Percentiles rank a stretch among this genome's conserved stretches.
These are phyloP conservation scores for Corymbia calophylla DNA, from an alignment of 441 rosid species.

Conservation along the genomic window DNA sequence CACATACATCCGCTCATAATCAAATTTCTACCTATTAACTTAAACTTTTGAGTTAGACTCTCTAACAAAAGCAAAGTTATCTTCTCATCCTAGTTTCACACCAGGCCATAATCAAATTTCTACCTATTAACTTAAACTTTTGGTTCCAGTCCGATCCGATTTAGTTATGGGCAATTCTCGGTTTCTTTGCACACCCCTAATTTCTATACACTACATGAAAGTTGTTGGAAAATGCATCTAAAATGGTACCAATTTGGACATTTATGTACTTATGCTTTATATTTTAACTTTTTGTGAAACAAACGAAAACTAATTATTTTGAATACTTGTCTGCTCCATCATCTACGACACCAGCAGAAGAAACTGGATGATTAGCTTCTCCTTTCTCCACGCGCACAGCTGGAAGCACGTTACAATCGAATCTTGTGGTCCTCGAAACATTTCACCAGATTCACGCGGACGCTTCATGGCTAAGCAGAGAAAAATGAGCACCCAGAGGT, in stretches of 20 bases:
- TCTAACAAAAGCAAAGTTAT: no score
- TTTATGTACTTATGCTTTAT: neutral
- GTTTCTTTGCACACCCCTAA: no score
- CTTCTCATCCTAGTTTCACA: neutral
- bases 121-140: no score
- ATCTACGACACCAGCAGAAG: neutral
- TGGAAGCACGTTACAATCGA: neutral
- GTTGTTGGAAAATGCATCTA: neutral
- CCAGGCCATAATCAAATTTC: no score
- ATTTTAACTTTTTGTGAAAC: neutral
- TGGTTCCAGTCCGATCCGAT: no score
- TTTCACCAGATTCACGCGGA: neutral
- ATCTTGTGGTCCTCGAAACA: neutral
- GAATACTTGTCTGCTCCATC: neutral
- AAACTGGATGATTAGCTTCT: neutral
- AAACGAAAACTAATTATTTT: neutral
- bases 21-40: no score
- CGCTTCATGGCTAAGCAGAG: neutral
- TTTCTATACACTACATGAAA: neutral
- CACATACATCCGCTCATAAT: no score
- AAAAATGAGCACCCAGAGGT: neutral
- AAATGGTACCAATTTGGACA: neutral
- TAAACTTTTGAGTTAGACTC: no score
- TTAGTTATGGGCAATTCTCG: no score
- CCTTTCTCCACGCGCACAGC: neutral